Evolutionary conservation across 73 alveolate species (phyloP), one percentile per base, ranked within the genome.

Genomic region (Paramecium biaurelia): DNA sequence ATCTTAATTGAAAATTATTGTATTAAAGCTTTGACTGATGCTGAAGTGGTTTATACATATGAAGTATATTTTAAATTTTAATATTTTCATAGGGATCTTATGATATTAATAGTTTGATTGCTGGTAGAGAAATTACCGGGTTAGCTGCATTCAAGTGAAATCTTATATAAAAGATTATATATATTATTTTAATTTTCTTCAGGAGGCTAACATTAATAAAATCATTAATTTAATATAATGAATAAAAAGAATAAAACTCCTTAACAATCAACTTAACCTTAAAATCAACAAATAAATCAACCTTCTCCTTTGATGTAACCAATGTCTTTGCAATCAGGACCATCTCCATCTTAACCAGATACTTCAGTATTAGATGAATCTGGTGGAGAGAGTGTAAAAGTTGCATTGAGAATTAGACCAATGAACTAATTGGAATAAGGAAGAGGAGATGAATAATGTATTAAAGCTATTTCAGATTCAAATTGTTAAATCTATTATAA

Each of bases 321-420:
- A 63, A 26, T 63, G 20, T 63, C 68, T 53, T 53, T 53, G 14
- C 30, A 63, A 63, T 63, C 84, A 23, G 84, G 84, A 63, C 45
- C 41, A 30, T 63, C 87, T 34, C 57, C 87, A 11, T 34, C 87
- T n/a, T 20, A 74, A 47, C 90, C 90, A 2, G 76, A 41, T 20
- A 79, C 76, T 3, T 47, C 90, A 23, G 74, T 79, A 5, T 8
- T 47, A 21, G 90, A 79, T 24, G 90, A 79, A 41, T 42, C 96
- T 0, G 97, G 98, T 41, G 97, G 99, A 5, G 99, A 98, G 93
- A 93, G 98, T 86, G 99, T 98, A 34, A 96, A 97, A 94, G 99
- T 98, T 11, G 98, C 98, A 76, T 92, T 98, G 49, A 90, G 99
- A 41, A 96, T 97, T 23, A 93, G 99, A 30, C 99, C 99, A 3